A percentile compares a stretch with the other conserved stretches of the same genome.
Evolutionary conservation across 371 early-diverging fungal genomes (phyloP).

Genomic region (Mucor indicus): DNA sequence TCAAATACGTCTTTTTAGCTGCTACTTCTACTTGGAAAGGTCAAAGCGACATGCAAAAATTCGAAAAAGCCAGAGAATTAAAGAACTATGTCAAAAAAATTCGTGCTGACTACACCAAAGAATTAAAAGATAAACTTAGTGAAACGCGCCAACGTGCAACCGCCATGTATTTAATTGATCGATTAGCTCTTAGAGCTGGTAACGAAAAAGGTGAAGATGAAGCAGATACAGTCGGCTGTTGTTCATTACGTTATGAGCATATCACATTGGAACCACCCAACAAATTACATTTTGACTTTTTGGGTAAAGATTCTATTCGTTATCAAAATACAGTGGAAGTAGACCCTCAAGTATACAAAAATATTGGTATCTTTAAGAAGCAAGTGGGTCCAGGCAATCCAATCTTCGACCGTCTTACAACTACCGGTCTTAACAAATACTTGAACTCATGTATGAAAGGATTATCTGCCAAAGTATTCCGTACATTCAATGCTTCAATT

Average conservation of each 20-base stretch:
- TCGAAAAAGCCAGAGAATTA: slow-evolving; percentile 90
- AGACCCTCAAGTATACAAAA: slow-evolving; percentile 87
- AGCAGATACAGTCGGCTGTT: slow-evolving; percentile 98
- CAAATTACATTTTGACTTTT: slow-evolving; percentile 88
- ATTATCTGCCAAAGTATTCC: slow-evolving; percentile 96
- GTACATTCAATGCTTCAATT: slow-evolving; percentile 95
- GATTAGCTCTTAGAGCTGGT: slow-evolving; percentile 94
- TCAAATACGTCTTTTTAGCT: slow-evolving; percentile 94
- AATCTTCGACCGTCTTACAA: slow-evolving; percentile 88
- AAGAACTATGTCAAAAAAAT: slow-evolving; percentile 79
- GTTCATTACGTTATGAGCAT: slow-evolving; percentile 94
- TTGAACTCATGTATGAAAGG: slow-evolving; percentile 86
- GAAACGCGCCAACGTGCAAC: slow-evolving; percentile 91
- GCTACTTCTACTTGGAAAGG: slow-evolving; percentile 94
- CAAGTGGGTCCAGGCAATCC: slow-evolving; percentile 58
- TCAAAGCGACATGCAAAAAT: slow-evolving; percentile 93
- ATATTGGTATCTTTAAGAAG: slow-evolving; percentile 84
- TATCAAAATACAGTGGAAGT: slow-evolving; percentile 88
- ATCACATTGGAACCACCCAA: slow-evolving; percentile 75
- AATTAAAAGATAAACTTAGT: slow-evolving; percentile 75
- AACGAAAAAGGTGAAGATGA: slow-evolving; percentile 97
- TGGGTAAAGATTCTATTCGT: slow-evolving; percentile 97
- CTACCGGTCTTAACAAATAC: slow-evolving; percentile 83
- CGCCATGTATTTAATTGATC: slow-evolving; percentile 94
- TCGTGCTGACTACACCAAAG: slow-evolving; percentile 72